Base-by-base conservation (phyloP, 202 grass and related monocot species). In the Panicum hallii region DNA sequence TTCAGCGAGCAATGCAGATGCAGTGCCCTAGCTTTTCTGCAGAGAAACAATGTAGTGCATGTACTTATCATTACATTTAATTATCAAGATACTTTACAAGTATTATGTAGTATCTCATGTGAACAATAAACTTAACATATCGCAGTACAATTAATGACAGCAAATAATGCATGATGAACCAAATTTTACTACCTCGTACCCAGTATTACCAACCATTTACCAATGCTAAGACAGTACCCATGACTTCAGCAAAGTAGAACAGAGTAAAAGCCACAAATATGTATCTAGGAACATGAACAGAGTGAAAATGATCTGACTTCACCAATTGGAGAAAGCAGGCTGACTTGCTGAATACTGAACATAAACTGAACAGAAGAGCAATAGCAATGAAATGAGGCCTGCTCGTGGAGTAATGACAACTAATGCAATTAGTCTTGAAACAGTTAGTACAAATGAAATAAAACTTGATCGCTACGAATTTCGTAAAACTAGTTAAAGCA, bases 91-190 rank as follows among this genome's bases (percentile, higher is more conserved):
- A 19, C 16, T 19, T 19, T 16, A 19, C 52, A 19, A 17, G 54
- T n/a, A 56, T 56, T 56, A 56, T 56, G 12, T 47, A 67, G 17
- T 26, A 79, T 41, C 26, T 22, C 48, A 40, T 67, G 49, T 3
- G 49, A 73, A 67, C 4, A 66, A 84, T 17, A 83, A 65, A 55
- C 42, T 10, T 72, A 61, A 79, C 38, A 83, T 0, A 74, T 52
- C 26, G 4, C 16, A 41, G 49, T 42, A 69, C 43, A 80, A 44
- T 55, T 30, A 81, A 44, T 58, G 48, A 19, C 11, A 47, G 62
- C 70, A 75, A 54, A 38, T 16, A 66, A 75, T 32, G 34, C 1
- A 0, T 46, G 61, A 42, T 72, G 20, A 74, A 84, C 7, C 12
- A 14, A 4, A 46, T 55, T 64, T 65, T 67, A 74, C 20, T 47